phyloP scores from a whole-genome alignment of 345 rosid genomes.

The Rubroshorea leprosula region DNA sequence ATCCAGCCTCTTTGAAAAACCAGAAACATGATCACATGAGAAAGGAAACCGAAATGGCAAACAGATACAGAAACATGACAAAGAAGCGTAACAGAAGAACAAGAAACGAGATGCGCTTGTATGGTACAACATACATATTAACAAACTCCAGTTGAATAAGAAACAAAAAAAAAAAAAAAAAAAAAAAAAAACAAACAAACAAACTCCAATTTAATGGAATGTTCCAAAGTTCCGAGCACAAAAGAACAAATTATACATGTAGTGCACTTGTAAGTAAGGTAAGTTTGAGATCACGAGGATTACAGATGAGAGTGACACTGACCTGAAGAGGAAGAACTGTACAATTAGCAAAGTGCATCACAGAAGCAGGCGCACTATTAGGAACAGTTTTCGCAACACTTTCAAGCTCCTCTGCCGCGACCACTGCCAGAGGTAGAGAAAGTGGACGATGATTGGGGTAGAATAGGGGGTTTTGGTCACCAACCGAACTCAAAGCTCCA shows the following conservation, averaged over 20 bases:
- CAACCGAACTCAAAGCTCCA: background rate
- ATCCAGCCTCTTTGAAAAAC: no score
- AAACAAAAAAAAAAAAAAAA: no score
- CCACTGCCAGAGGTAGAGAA: slow-evolving; percentile 45
- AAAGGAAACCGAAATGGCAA: no score
- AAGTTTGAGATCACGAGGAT: background rate
- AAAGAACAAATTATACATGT: background rate
- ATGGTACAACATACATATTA: no score
- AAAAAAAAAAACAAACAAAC: no score
- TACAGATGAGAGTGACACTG: background rate
- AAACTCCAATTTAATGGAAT: no score
- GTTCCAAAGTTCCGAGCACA: no score
- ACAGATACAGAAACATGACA: no score
- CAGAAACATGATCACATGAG: no score
- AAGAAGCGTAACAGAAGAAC: no score
- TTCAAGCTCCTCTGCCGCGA: slow-evolving; percentile 65
- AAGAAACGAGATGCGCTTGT: no score
- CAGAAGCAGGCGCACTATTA: slow-evolving; percentile 58
- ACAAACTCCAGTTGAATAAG: no score
- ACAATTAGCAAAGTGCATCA: slow-evolving; percentile 64
- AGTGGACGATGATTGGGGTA: slow-evolving; percentile 35
- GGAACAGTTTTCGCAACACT: slow-evolving; percentile 75
- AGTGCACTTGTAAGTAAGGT: background rate
- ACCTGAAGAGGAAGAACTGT: slow-evolving; percentile 84
- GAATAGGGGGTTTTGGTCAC: slow-evolving; percentile 12